Base-by-base conservation (phyloP, 1,139 yeast species). In the Suhomyces choctaworum region DNA sequence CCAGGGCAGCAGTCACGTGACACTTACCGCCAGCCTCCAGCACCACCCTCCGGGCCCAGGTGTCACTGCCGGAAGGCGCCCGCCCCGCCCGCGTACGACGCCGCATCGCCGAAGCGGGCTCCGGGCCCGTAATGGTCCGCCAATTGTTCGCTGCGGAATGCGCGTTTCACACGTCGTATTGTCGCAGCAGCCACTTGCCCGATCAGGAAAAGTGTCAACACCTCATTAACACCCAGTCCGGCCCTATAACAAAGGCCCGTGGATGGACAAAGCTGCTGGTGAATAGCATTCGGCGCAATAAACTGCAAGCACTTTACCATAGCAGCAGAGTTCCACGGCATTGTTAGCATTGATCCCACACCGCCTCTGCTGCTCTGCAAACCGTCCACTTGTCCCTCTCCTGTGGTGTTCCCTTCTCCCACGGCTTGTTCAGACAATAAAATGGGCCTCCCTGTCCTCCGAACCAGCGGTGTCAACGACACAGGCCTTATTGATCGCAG, bases 391-490 rank as follows among this genome's bases (percentile, higher is more conserved):
- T 15, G 16, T 27, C 13, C 25, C 30, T 13, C 17, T 15, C 16
- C 22, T 12, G n/a, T 14, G 10, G 16, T 27, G 16, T 21, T 15
- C 24, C 26, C 11, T 13, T 23, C 16, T 12, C 25, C n/a, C 16
- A 9, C 16, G 12, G 27, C 27, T 22, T 16, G 15, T n/a, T n/a
- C 7, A 17, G 8, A 17, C 20, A 17, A 26, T 26, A 25, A 25
- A 25, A 31, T 36, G 39, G 39, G 33, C 23, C 22, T 17, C 27
- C 21, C 32, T 12, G 33, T 14, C 20, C 29, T 28, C 7, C 17
- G 25, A 20, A 27, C 23, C 11, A 38, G 33, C 37, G 51, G 62
- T 9, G 36, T 46, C 44, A 64, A 59, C 39, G 65, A 60, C 21
- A 11, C 28, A 37, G 22, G 28, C 20, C 16, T 31, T 22, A 16